Evolutionary conservation across 768 basidiomycete species (phyloP), one percentile per base, ranked within the genome.

Genomic region (Calocybe indica): DNA sequence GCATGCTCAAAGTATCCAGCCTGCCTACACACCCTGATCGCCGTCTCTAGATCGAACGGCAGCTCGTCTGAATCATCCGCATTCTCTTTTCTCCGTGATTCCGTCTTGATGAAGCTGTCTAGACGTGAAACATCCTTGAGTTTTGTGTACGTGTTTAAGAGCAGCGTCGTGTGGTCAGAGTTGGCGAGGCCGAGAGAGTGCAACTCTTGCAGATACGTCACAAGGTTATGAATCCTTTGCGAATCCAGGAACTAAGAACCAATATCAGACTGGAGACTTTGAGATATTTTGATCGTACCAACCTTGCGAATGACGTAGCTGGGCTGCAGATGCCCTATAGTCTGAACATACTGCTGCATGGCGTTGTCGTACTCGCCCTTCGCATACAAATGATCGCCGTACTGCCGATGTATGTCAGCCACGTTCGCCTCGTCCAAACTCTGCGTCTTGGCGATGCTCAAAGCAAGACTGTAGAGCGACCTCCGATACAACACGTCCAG

Each of bases 281-380:
- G 28, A 40, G 13, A 22, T 5, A 14, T 33, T 39, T 28, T 14
- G 5, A 38, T 13, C 15, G 6, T 7, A 36, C 63, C 45, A 58
- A 92, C 95, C 78, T 97, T 99, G 55, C 96, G 82, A 43, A 98
- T 92, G 32, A 98, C 93, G 66, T 97, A 96, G 60, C 93, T 96
- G 0, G 94, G 91, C 52, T 92, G 89, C 0, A 96, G 70, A 40
- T 82, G 73, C 0, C 95, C 91, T 13, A 98, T 85, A 0, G 96
- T 98, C 59, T 88, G 79, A 29, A 96, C 69, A 61, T 88, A 98
- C 60, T 96, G 92, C 33, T 80, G 77, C 89, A 97, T 95, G 0
- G 94, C 86, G 5, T 82, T 87, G 51, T 98, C 96, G 56, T 87
- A 95, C 57, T 97, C 92, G 5, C 85, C 86, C 63, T 95, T 96